Evolutionary conservation across 163 green algal species (phyloP), one percentile per base, ranked within the genome.

Genomic region (Dunaliella salina): DNA sequence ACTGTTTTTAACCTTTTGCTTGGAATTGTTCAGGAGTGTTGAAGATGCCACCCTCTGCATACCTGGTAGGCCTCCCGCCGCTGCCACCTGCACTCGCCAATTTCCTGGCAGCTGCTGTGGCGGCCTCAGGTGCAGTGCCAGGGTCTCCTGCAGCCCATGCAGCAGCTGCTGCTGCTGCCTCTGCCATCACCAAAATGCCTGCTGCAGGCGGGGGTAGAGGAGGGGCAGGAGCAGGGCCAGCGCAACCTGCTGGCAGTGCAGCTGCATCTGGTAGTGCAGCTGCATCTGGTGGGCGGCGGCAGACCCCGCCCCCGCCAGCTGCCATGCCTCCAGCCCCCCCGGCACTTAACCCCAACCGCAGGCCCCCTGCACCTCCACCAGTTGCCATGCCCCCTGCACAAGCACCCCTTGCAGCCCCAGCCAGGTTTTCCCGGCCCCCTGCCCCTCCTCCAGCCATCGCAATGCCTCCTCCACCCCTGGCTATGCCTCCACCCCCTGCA

Each of bases 101-200:
- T 11, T 80, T 78, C 40, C 29, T 72, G 25, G 80, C 80, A 20
- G 80, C 80, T 35, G 80, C 80, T 72, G 80, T 72, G 20, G 80
- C 80, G 18, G 34, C 80, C 32, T 84, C 80, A 20, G 40, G 45
- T 1, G 45, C 40, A 20, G 45, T 50, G 13, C 80, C 40, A 35
- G 80, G 45, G 3, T 72, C 80, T 33, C 18, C 80, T 29, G 80
- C 40, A 3, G 80, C 80, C 24, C 57, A 45, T 12, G 80, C 80
- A 26, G 45, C 45, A 29, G 80, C 80, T 69, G 26, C 34, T 29
- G 80, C 80, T 11, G 80, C 80, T 72, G 40, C 80, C 17, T 45
- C 80, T 18, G 35, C 80, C 26, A 50, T 72, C 40, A 57, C 80
- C 17, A 82, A 82, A 33, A 35, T 82, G 79, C 79, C 79, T 30